Evolutionary conservation across 2,329 filamentous ascomycete genomes (phyloP).

Genomic region (Zymoseptoria passerinii): DNA sequence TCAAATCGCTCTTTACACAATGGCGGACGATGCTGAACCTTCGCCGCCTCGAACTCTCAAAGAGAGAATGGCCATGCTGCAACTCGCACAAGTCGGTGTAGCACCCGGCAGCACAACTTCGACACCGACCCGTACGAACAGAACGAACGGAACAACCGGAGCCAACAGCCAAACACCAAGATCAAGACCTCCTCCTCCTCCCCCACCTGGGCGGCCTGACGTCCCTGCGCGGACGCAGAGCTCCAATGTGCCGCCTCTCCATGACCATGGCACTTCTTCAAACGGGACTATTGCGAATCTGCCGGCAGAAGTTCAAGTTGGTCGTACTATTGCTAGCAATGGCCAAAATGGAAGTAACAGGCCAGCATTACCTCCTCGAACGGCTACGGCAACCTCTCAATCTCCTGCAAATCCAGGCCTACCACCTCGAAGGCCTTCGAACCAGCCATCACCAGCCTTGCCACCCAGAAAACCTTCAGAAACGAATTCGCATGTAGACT

Average conservation of each 20-base stretch:
- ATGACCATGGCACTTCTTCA: conserved; percentile 30
- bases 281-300: conserved; percentile 32
- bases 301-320: conserved; percentile 23
- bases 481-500: conserved; percentile 21
- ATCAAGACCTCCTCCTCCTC: conserved; percentile 24
- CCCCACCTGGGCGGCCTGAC: conserved; percentile 29
- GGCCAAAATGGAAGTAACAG: conserved; percentile 19
- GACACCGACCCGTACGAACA: conserved; percentile 21
- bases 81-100: conserved; percentile 38
- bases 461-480: conserved; percentile 39
- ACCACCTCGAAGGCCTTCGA: conserved; percentile 36
- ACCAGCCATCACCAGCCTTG: conserved; percentile 31
- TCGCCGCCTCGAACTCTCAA: conserved; percentile 31
- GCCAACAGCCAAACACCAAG: conserved; percentile 21
- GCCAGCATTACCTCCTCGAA: conserved; percentile 41
- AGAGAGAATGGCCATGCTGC: conserved; percentile 41
- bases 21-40: conserved; percentile 20
- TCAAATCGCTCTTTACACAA: conserved; percentile 3
- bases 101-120: conserved; percentile 24
- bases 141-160: conserved; percentile 14
- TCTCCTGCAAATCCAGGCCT: conserved; percentile 40
- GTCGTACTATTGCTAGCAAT: conserved; percentile 8
- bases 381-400: conserved; percentile 29
- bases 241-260: conserved; percentile 33
- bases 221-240: conserved; percentile 25